Evolutionary conservation across 352 stramenopile species (phyloP).

Genomic region (Globisporangium irregulare): DNA sequence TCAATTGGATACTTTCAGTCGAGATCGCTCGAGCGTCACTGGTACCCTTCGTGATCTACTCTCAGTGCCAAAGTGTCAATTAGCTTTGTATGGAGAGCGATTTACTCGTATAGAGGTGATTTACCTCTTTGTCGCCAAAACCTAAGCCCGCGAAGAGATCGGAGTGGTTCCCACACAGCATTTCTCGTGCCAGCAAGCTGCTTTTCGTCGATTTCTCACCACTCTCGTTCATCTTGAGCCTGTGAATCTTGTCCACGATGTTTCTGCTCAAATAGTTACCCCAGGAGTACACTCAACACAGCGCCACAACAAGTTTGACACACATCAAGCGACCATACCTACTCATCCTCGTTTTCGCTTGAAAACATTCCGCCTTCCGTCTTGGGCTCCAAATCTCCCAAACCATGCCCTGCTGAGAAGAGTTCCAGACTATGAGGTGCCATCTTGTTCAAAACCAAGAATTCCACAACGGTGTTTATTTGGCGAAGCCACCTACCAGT

Average conservation of each 20-base stretch:
- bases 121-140: not conserved
- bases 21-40: not conserved
- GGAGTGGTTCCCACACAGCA: not conserved
- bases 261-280: not conserved
- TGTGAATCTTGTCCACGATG: constrained; percentile 6
- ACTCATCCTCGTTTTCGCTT: constrained; percentile 29
- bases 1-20: constrained; percentile 27
- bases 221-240: not conserved
- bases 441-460: not conserved
- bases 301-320: not conserved
- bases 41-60: constrained; percentile 3
- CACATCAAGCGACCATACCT: constrained; percentile 2
- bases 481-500: not conserved
- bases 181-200: not conserved
- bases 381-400: not conserved
- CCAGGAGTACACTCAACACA: not conserved
- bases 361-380: constrained; percentile 22
- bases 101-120: not conserved
- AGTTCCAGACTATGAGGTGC: not conserved
- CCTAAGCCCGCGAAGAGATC: constrained; percentile 4
- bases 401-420: not conserved
- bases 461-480: not conserved
- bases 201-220: not conserved
- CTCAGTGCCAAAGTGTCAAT: not conserved
- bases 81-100: not conserved